phyloP scores from a whole-genome alignment of 805 yeast species.

The Ogataea polymorpha region DNA sequence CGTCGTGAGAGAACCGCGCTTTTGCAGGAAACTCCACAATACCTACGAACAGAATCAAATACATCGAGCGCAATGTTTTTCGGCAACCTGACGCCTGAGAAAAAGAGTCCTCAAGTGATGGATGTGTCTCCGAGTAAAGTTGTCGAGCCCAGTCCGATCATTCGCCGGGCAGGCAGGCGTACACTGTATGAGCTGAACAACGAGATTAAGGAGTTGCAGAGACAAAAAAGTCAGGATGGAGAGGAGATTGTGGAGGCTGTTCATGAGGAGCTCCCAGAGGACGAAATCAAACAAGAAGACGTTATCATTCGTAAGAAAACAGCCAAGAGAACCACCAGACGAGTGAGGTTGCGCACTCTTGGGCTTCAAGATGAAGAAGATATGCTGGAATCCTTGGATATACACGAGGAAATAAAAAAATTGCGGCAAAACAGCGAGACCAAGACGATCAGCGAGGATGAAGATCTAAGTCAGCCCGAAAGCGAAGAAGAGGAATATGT shows the following conservation, averaged over 20 bases:
- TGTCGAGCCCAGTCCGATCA: conserved; percentile 33
- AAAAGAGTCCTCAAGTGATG: background rate
- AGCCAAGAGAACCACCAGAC: conserved; percentile 50
- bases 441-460: background rate
- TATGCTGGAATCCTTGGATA: conserved; percentile 35
- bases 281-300: conserved; percentile 7
- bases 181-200: conserved; percentile 45
- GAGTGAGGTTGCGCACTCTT: conserved; percentile 46
- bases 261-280: conserved; percentile 3
- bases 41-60: conserved; percentile 19
- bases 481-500: conserved; percentile 22
- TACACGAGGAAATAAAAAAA: conserved; percentile 41
- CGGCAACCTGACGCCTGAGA: conserved; percentile 11
- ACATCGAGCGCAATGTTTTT: conserved; percentile 6
- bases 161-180: conserved; percentile 25
- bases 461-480: conserved; percentile 9
- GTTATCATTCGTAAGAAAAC: conserved; percentile 35
- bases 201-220: conserved; percentile 40
- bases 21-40: conserved; percentile 24
- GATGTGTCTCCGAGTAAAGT: conserved; percentile 16
- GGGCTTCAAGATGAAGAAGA: conserved; percentile 27
- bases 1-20: conserved; percentile 2
- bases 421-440: conserved; percentile 14
- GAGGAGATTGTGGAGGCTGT: conserved; percentile 19
- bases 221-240: conserved; percentile 14